Evolutionary conservation across 192 early-diverging fungal genomes (phyloP), one percentile per base, ranked within the genome.

Genomic region (Martensiomyces pterosporus): DNA sequence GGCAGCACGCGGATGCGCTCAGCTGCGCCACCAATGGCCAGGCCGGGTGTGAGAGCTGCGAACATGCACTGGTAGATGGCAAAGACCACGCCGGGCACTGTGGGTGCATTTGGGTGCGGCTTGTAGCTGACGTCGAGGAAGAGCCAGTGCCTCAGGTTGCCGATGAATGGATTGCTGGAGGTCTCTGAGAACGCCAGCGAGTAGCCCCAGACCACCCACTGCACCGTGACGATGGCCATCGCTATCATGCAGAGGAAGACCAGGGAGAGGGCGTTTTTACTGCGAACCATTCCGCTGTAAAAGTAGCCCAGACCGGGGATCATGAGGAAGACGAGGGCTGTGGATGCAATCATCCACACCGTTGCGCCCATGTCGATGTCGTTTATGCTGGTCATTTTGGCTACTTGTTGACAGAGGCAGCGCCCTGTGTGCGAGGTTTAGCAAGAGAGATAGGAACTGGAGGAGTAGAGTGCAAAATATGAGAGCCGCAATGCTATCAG

Each of bases 41-140:
- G 70, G 9, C 80, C 85, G 13, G 84, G 83, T 9, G 86, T 86
- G 39, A 90, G 57, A 9, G 78, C 76, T 0, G 88, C 87, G 69
- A 89, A 90, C 86, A 90, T 89, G 47, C 83, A 71, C 66, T 92
- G 90, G 64, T 83, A 88, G 22, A 86, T 59, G 26, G 83, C 76
- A 57, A 81, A 86, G 13, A 81, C 79, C 7, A 74, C 55, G 8
- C 65, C 75, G 0, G 88, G 90, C 19, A 90, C 69, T 3, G 67
- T 81, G 7, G 79, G 80, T 7, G 79, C 76, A 19, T 71, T 78
- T 12, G 76, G 69, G 49, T 78, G 74, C 26, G 81, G 78, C 12
- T 72, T 68, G 41, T 59, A 54, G 24, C 71, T 61, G 47, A 89
- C 80, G 21, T 76, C 67, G 23, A 79, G 76, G 18, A 85, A 76